These are phyloP conservation scores for Cryptococcus hybrid DNA, from an alignment of 1,284 basidiomycete genomes.

Conservation along the genomic window DNA sequence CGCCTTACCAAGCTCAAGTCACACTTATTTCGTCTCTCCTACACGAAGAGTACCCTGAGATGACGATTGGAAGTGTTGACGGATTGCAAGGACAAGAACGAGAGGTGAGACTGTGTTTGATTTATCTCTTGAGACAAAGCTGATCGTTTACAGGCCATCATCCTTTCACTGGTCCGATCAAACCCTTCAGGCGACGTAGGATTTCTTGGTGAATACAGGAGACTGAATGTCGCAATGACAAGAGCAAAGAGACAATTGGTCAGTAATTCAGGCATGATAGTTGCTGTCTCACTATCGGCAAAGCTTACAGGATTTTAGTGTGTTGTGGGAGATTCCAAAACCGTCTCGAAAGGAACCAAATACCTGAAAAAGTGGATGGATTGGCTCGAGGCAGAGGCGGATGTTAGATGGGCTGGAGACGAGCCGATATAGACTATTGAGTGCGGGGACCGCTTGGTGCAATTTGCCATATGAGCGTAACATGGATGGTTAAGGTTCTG, in stretches of 20 bases:
- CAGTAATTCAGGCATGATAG: conserved; percentile 24
- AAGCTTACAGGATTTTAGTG: conserved; percentile 58
- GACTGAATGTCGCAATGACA: conserved; percentile 95
- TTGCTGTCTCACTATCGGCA: no score
- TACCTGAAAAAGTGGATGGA: conserved; percentile 85
- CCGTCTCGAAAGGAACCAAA: conserved; percentile 73
- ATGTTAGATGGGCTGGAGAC: conserved; percentile 75
- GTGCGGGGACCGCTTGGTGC: neutral
- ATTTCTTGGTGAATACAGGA: conserved; percentile 83
- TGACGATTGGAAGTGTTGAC: conserved; percentile 89
- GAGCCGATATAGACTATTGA: conserved; percentile 3
- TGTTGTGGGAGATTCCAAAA: conserved; percentile 85
- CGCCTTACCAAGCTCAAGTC: conserved; percentile 94
- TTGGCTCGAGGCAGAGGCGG: conserved; percentile 86
- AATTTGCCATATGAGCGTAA: neutral
- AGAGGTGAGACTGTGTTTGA: conserved; percentile 29
- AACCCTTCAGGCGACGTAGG: conserved; percentile 83
- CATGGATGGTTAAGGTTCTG: no score
- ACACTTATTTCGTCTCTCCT: conserved; percentile 71
- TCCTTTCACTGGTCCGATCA: conserved; percentile 83
- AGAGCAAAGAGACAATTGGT: conserved; percentile 85
- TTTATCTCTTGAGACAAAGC: neutral
- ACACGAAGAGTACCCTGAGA: conserved; percentile 65
- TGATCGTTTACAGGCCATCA: conserved; percentile 60
- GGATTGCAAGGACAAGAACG: conserved; percentile 88